A percentile compares a stretch with the other conserved stretches of the same genome.
phyloP scores from a whole-genome alignment of 768 basidiomycete species.

The Mycena kentingensis region DNA sequence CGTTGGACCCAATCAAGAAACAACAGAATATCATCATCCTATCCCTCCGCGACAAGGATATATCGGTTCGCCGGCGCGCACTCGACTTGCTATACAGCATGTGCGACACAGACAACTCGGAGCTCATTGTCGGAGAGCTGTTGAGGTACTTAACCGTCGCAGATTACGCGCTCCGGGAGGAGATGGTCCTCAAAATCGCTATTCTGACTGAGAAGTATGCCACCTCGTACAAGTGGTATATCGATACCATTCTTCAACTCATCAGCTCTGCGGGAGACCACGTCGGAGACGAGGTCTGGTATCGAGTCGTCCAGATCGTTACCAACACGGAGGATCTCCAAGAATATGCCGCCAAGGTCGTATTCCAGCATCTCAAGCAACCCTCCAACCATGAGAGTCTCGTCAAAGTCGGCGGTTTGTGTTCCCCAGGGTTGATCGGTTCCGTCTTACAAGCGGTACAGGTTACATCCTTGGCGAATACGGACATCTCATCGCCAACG shows the following conservation, averaged over 20 bases:
- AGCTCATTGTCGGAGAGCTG: constrained; percentile 93
- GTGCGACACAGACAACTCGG: constrained; percentile 98
- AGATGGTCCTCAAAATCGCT: constrained; percentile 99
- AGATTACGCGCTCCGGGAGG: constrained; percentile 94
- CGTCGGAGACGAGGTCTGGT: constrained; percentile 99
- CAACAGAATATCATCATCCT: constrained; percentile 96
- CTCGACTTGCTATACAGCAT: constrained; percentile 97
- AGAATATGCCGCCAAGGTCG: constrained; percentile 90
- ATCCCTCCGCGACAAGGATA: constrained; percentile 94
- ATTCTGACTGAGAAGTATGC: constrained; percentile 99
- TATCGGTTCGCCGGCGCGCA: constrained; percentile 91
- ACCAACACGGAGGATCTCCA: constrained; percentile 98
- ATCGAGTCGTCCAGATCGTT: constrained; percentile 96
- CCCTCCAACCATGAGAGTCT: constrained; percentile 90
- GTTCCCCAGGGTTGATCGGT: background rate
- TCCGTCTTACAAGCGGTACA: constrained; percentile 29
- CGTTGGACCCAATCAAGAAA: constrained; percentile 88
- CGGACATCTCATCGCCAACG: constrained; percentile 96
- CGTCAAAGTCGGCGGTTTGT: constrained; percentile 91
- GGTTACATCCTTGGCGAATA: constrained; percentile 98
- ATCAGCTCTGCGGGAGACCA: constrained; percentile 98
- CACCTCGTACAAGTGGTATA: constrained; percentile 97
- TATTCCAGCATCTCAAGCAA: constrained; percentile 85
- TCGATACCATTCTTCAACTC: constrained; percentile 94
- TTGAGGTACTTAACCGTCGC: constrained; percentile 93